Evolutionary conservation across 31 red algal genomes (phyloP).

Genomic region (Pterothamnion heteromorphum): DNA sequence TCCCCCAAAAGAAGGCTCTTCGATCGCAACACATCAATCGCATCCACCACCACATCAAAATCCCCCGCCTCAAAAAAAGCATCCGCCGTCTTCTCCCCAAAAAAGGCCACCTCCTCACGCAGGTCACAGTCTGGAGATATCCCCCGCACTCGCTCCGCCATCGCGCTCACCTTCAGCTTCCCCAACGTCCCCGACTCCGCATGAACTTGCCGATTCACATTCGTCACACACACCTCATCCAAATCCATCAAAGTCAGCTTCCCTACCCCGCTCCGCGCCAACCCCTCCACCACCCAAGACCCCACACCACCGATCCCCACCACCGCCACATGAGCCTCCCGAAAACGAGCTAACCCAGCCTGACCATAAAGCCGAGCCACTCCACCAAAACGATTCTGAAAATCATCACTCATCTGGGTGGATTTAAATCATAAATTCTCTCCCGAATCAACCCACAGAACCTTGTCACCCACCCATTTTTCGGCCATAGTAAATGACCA

Average conservation of each 20-base stretch:
- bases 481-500: too few species aligned
- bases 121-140: background rate
- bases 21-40: background rate
- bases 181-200: background rate
- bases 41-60: background rate
- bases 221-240: background rate
- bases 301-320: conserved; percentile 18
- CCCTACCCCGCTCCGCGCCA: background rate
- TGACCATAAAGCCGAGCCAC: background rate
- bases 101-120: background rate
- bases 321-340: background rate
- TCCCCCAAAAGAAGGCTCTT: background rate
- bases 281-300: background rate
- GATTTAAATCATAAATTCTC: too few species aligned
- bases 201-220: conserved; percentile 12
- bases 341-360: background rate
- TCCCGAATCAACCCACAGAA: too few species aligned
- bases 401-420: too few species aligned
- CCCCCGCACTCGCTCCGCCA: background rate
- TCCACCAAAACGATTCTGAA: background rate
- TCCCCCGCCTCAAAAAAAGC: background rate
- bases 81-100: background rate
- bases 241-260: conserved; percentile 6
- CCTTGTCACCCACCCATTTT: too few species aligned
- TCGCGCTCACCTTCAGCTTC: background rate